Evolutionary conservation across 2,329 filamentous ascomycete species (phyloP).

Genomic region (Tricladium varicosporioides): DNA sequence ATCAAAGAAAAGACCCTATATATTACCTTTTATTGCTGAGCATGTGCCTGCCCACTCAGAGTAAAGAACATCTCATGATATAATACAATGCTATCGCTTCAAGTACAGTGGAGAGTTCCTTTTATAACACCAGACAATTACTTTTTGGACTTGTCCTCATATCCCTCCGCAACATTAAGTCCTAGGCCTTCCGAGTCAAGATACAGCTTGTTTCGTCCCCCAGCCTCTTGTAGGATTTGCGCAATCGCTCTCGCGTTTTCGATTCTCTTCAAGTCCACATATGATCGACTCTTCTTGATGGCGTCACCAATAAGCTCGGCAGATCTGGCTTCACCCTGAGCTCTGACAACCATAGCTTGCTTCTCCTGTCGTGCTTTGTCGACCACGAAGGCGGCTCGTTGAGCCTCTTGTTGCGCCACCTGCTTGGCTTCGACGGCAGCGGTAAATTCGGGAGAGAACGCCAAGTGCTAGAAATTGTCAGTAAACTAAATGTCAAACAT

Average conservation of each 20-base stretch:
- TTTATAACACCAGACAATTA: constrained; percentile 32
- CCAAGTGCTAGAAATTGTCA: constrained; percentile 54
- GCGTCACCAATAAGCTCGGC: constrained; percentile 97
- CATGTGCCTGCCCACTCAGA: neutral
- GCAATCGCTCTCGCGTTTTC: constrained; percentile 93
- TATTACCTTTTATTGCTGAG: no score
- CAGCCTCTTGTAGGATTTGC: constrained; percentile 78
- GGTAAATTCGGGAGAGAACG: constrained; percentile 72
- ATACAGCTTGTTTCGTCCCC: constrained; percentile 89
- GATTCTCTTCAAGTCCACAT: constrained; percentile 96
- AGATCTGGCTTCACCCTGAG: constrained; percentile 97
- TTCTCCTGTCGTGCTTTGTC: constrained; percentile 99
- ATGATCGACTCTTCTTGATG: constrained; percentile 98
- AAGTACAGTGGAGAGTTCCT: constrained; percentile 49
- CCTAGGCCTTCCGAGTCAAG: constrained; percentile 89
- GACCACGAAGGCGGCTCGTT: constrained; percentile 94
- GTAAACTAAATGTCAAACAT: neutral
- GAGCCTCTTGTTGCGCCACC: constrained; percentile 86
- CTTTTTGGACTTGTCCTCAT: constrained; percentile 46
- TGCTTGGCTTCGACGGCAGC: constrained; percentile 73
- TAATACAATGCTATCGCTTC: constrained; percentile 32
- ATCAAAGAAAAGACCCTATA: no score
- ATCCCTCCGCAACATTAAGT: constrained; percentile 72
- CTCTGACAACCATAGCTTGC: constrained; percentile 96
- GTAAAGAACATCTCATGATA: constrained; percentile 13